phyloP scores from a whole-genome alignment of 2,329 filamentous ascomycete species.

The Elsinoe necatrix region DNA sequence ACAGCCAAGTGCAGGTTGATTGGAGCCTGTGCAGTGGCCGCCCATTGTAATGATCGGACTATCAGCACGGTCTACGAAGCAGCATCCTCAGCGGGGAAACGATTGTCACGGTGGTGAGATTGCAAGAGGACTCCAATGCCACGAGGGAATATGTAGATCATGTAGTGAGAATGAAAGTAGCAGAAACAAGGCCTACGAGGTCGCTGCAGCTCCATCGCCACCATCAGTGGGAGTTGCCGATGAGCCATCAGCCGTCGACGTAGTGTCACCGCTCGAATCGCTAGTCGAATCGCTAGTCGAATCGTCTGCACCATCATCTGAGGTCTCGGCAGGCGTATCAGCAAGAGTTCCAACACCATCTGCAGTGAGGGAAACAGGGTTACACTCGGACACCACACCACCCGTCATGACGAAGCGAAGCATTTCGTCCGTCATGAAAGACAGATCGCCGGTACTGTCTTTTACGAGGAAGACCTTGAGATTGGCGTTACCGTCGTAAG shows the following conservation, averaged over 20 bases:
- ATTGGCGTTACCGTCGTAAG: constrained; percentile 16
- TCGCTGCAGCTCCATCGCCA: background rate
- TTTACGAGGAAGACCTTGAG: constrained; percentile 19
- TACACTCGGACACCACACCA: constrained; percentile 17
- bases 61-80: too few species aligned
- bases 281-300: background rate
- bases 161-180: too few species aligned
- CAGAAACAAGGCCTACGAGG: background rate
- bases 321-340: background rate
- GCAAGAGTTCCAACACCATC: background rate
- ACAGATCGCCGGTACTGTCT: constrained; percentile 13
- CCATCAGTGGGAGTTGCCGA: background rate
- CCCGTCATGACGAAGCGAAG: constrained; percentile 20
- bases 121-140: too few species aligned
- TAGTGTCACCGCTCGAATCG: background rate
- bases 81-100: too few species aligned
- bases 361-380: constrained; percentile 15
- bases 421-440: constrained; percentile 7
- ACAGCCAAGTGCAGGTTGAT: too few species aligned
- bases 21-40: too few species aligned
- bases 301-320: background rate
- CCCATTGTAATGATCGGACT: too few species aligned
- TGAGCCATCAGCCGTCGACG: background rate
- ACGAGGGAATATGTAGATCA: too few species aligned
- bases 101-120: too few species aligned